A percentile compares a stretch with the other conserved stretches of the same genome.
Conservation (phyloP, 176 grass and related monocot species). For the Oryza punctata region DNA sequence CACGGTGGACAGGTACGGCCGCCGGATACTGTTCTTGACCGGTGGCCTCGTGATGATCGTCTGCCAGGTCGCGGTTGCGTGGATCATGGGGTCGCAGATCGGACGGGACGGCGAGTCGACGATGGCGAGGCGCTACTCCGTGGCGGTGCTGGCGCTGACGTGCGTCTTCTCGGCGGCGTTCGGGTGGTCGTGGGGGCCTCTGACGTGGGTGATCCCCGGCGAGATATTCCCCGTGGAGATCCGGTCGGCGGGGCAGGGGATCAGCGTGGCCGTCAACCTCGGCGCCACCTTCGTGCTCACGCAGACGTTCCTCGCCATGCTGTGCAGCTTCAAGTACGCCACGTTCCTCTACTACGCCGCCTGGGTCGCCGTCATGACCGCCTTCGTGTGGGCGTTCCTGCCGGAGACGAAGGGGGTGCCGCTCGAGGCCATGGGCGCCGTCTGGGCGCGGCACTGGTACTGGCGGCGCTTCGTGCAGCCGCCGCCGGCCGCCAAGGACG, state of each 20-base stretch:
- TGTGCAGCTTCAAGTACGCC: conserved; percentile 64
- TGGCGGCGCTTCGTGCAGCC: conserved; percentile 49
- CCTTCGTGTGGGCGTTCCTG: conserved; percentile 55
- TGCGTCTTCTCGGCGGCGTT: conserved; percentile 70
- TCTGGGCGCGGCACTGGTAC: conserved; percentile 65
- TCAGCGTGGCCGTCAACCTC: conserved; percentile 71
- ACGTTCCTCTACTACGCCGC: conserved; percentile 64
- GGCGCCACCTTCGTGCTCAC: conserved; percentile 73
- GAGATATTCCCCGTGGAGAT: conserved; percentile 86
- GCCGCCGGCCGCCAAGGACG: not conserved
- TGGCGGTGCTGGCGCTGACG: conserved; percentile 64
- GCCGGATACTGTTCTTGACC: conserved; percentile 47
- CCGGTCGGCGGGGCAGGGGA: conserved; percentile 66
- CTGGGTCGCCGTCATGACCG: conserved; percentile 61
- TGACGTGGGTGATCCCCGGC: conserved; percentile 71
- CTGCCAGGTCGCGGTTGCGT: conserved; percentile 52
- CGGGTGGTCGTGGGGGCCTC: conserved; percentile 77
- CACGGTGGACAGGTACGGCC: conserved; percentile 57
- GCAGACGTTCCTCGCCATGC: conserved; percentile 67
- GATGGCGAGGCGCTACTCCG: conserved; percentile 53
- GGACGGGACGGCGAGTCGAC: conserved; percentile 26
- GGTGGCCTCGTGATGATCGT: conserved; percentile 57
- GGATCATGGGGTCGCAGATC: conserved; percentile 66
- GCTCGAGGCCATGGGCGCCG: conserved; percentile 54
- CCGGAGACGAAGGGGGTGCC: conserved; percentile 70